These are phyloP conservation scores for Yamadazyma olivae DNA, from an alignment of 805 yeast species.

Conservation along the genomic window DNA sequence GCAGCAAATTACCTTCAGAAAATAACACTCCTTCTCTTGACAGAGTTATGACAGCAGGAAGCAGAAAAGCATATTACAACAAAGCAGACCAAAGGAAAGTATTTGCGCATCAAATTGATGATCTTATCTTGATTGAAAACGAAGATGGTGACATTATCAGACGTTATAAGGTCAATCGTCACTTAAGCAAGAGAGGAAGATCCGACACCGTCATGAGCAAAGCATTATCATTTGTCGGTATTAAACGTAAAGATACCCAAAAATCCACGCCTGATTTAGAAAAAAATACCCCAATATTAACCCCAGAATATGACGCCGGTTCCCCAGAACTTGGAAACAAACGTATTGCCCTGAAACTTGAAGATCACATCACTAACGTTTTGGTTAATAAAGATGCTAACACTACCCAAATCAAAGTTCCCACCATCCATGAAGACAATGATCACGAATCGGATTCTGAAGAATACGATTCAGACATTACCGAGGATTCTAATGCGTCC, in stretches of 20 bases:
- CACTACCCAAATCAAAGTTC: slow-evolving; percentile 6
- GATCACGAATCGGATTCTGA: slow-evolving; percentile 8
- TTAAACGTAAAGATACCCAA: slow-evolving; percentile 23
- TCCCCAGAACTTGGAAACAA: slow-evolving; percentile 5
- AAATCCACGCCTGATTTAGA: slow-evolving; percentile 5
- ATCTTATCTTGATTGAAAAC: slow-evolving; percentile 78
- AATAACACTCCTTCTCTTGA: slow-evolving; percentile 6
- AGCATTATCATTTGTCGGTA: slow-evolving; percentile 56
- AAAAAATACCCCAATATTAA: slow-evolving; percentile 6
- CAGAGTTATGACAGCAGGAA: slow-evolving; percentile 6
- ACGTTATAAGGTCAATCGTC: slow-evolving; percentile 71
- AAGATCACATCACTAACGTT: slow-evolving; percentile 5
- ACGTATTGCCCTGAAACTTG: slow-evolving; percentile 6
- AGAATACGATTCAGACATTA: slow-evolving; percentile 10
- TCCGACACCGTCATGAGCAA: slow-evolving; percentile 40
- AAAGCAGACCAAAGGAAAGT: slow-evolving; percentile 38
- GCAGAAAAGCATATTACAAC: slow-evolving; percentile 24
- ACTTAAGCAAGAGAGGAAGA: slow-evolving; percentile 31
- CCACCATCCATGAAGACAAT: slow-evolving; percentile 5
- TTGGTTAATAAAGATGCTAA: slow-evolving; percentile 5
- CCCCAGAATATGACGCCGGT: slow-evolving; percentile 13
- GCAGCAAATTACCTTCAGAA: neutral
- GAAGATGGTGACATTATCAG: slow-evolving; percentile 90
- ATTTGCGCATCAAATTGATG: slow-evolving; percentile 77
- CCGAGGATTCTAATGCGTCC: slow-evolving; percentile 4